Evolutionary conservation across 1,284 basidiomycete genomes (phyloP), one percentile per base, ranked within the genome.

Genomic region (Heliocybe sulcata): DNA sequence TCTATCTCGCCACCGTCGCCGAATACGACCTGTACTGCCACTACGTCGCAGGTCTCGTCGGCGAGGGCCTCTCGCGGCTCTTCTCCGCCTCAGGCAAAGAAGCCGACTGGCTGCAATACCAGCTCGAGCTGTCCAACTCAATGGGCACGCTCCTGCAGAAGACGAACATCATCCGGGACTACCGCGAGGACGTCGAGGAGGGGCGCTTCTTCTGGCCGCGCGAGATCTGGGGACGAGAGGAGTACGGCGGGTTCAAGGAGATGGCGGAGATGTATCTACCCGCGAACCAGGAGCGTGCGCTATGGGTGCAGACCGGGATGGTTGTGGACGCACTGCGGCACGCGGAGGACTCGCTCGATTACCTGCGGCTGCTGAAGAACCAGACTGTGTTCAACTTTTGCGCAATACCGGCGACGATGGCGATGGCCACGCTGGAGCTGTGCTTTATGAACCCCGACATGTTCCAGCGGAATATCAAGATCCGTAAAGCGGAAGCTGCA

Each of bases 11-110:
- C 55, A 84, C 85, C 10, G 73, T 92, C 59, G 76, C 82, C 48
- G 94, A 98, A 63, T 98, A 96, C 71, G 94, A 98, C 69, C 80
- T 98, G 11, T 99, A 99, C 75, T 99, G 97, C 69, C 96, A 99
- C 72, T 98, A 97, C 69, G 97, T 98, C 59, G 97, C 96, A 2
- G 97, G 96, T 1, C 85, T 99, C 55, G 96, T 99, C 58, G 97
- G 96, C 53, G 97, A 99, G 70, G 96, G 97, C 55, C 80, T 98
- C 50, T 95, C 93, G 0, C 83, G 92, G 6, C 77, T 99, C 50
- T 98, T 96, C 73, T 78, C 90, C 16, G 90, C 91, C 8, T 94
- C 92, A 2, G 84, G 83, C 45, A 94, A 95, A 66, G 96, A 99
- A 72, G 79, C 79, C 0, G 67, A 79, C 0, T 91, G 84, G 77